Percentiles rank a stretch among this genome's conserved stretches.
These are phyloP conservation scores for Macadamia integrifolia DNA, from an alignment of 164 flowering plant genomes.

Conservation along the genomic window DNA sequence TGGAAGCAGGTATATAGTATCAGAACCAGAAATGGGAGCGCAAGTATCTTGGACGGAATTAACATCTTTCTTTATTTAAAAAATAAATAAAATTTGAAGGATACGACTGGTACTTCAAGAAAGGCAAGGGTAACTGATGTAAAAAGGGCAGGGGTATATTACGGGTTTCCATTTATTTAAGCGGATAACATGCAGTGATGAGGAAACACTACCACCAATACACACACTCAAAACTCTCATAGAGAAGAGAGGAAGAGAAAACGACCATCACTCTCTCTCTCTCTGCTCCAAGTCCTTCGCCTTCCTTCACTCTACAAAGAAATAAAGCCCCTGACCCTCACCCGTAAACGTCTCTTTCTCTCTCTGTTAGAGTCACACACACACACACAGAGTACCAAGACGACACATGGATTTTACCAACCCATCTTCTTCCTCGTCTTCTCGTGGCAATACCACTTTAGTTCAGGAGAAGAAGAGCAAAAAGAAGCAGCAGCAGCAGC, in stretches of 20 bases:
- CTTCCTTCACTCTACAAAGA: not conserved
- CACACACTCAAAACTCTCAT: too few relatives aligned
- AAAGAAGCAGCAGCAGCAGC: constrained; percentile 22
- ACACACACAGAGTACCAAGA: too few relatives aligned
- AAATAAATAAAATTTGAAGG: not conserved
- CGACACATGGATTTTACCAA: constrained; percentile 17
- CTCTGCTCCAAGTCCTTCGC: not conserved
- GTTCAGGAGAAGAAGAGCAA: constrained; percentile 17
- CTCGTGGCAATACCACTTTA: constrained; percentile 14
- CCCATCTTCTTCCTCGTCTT: constrained; percentile 15
- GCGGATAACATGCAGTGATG: constrained; percentile 15
- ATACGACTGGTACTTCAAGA: not conserved
- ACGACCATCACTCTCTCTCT: not conserved
- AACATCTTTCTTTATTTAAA: too few relatives aligned
- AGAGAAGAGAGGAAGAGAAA: not conserved
- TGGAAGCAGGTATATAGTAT: too few relatives aligned
- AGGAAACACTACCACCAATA: not conserved
- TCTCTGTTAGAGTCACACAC: too few relatives aligned
- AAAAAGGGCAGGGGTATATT: constrained; percentile 4
- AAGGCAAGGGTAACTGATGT: not conserved
- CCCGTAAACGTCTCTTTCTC: too few relatives aligned
- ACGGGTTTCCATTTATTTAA: constrained; percentile 11
- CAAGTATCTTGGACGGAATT: too few relatives aligned
- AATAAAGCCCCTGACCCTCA: too few relatives aligned
- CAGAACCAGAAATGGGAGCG: too few relatives aligned